Evolutionary conservation across 2,329 filamentous ascomycete genomes (phyloP).

Genomic region (Ascochyta lentis): DNA sequence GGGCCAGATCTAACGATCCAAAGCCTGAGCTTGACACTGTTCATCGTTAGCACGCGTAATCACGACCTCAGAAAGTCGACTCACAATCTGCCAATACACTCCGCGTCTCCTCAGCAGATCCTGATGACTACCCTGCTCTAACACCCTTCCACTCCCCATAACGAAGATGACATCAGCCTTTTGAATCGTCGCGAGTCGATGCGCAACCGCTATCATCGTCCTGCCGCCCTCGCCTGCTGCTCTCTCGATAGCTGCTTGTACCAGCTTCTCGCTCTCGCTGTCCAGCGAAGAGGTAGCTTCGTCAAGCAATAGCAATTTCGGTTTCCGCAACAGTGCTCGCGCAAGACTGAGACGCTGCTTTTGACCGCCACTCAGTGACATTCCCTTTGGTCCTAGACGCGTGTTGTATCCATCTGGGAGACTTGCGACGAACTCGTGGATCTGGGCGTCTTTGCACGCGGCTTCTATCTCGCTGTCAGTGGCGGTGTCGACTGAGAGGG

Average conservation of each 20-base stretch:
- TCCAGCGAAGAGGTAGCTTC: constrained; percentile 46
- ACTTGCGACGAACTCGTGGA: constrained; percentile 49
- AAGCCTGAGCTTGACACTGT: constrained; percentile 47
- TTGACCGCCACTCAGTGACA: constrained; percentile 45
- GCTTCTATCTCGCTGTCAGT: constrained; percentile 39
- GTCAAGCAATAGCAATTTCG: constrained; percentile 44
- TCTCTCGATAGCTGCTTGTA: constrained; percentile 45
- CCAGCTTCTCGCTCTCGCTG: constrained; percentile 42
- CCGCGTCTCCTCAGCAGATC: constrained; percentile 37
- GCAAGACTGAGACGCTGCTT: constrained; percentile 46
- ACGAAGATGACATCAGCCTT: constrained; percentile 49
- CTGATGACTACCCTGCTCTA: constrained; percentile 45
- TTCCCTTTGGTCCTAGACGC: constrained; percentile 45
- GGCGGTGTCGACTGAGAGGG: constrained; percentile 41
- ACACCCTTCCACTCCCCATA: constrained; percentile 40
- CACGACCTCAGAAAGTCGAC: not conserved
- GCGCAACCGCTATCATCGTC: constrained; percentile 47
- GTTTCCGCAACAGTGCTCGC: constrained; percentile 41
- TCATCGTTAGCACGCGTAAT: not conserved
- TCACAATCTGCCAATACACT: constrained; percentile 45
- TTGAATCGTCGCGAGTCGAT: constrained; percentile 48
- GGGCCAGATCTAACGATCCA: constrained; percentile 34
- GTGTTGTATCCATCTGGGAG: constrained; percentile 47
- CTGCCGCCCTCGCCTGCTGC: constrained; percentile 33
- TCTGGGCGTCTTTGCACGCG: constrained; percentile 47